Evolutionary conservation across 495 filamentous ascomycete genomes (phyloP), one percentile per base, ranked within the genome.

Genomic region (Annulohypoxylon nitens): DNA sequence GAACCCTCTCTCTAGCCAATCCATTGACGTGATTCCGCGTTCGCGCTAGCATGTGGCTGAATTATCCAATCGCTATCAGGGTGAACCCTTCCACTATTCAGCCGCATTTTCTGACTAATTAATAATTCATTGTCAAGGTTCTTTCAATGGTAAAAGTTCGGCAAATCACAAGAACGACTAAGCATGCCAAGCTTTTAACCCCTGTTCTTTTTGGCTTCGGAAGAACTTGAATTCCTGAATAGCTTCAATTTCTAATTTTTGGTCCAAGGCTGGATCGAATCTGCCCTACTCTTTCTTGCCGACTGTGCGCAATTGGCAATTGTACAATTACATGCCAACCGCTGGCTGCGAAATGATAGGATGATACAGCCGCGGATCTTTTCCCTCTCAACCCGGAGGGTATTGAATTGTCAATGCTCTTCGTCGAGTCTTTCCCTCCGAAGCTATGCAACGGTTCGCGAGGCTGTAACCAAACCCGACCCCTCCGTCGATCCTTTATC

Each of bases 301-400:
- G 43, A 47, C 43, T n/a, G 57, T 37, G 58, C 16, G 64, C n/a
- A 47, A 30, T 30, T 30, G 30, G 26, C 64, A 70, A 65, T 62
- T 68, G 53, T 48, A 67, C 61, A 59, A 10, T 43, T 58, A 48
- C 39, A 39, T 54, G 53, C 50, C 14, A 36, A 30, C 26, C 26
- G 45, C 53, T 64, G 48, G 61, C 62, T 73, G 55, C 67, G 62
- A 70, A 64, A 65, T 73, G 53, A 62, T 57, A 80, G 66, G 55
- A 90, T 93, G 90, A 79, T 93, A 69, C 90, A 93, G 76, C 88
- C 90, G 71, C 87, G 90, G 78, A 76, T 89, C 80, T 83, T 87
- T 70, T 83, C 87, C 41, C 80, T 83, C 78, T 82, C 81, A 71
- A 79, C 88, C 70, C 79, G 78, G 73, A 76, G 75, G 68, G 79